These are phyloP conservation scores for Trametes sanguinea DNA, from an alignment of 768 basidiomycete genomes.

Conservation along the genomic window DNA sequence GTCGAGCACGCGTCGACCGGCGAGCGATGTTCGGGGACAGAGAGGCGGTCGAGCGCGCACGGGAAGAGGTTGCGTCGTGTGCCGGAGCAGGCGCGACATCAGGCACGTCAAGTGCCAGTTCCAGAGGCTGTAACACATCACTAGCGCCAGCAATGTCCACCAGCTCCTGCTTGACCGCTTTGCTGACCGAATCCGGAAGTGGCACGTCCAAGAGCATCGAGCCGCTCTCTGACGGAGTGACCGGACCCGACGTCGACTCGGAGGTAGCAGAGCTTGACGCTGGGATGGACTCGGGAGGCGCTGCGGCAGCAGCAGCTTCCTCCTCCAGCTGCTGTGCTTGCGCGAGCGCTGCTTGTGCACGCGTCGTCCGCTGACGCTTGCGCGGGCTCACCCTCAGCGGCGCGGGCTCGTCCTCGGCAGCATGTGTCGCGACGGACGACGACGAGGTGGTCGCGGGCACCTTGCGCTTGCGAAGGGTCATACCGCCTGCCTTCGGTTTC, in stretches of 20 bases:
- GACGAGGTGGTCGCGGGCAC: slow-evolving; percentile 2
- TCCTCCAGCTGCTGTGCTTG: slow-evolving; percentile 1
- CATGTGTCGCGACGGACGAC: background rate
- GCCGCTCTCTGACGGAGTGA: background rate
- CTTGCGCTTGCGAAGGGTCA: slow-evolving; percentile 23
- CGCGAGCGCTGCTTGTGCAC: slow-evolving; percentile 5
- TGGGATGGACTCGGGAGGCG: too few relatives aligned
- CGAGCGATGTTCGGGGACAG: slow-evolving; percentile 1
- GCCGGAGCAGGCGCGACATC: background rate
- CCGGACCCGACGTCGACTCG: too few relatives aligned
- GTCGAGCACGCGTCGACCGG: slow-evolving; percentile 17
- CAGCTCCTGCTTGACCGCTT: slow-evolving; percentile 7
- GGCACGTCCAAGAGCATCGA: slow-evolving; percentile 4
- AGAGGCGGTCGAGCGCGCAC: background rate
- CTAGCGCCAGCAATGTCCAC: background rate
- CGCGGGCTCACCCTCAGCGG: slow-evolving; percentile 5
- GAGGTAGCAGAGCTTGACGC: too few relatives aligned
- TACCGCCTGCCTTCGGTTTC: slow-evolving; percentile 16
- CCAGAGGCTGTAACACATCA: slow-evolving; percentile 8
- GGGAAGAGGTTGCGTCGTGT: background rate
- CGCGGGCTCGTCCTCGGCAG: background rate
- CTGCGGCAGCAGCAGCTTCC: background rate
- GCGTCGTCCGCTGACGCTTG: slow-evolving; percentile 19
- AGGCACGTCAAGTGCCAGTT: background rate
- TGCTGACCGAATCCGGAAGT: background rate